A percentile compares a stretch with the other conserved stretches of the same genome.
Evolutionary conservation across 257 asterid genomes (phyloP).

Genomic region (Solanum ahanhuiri): DNA sequence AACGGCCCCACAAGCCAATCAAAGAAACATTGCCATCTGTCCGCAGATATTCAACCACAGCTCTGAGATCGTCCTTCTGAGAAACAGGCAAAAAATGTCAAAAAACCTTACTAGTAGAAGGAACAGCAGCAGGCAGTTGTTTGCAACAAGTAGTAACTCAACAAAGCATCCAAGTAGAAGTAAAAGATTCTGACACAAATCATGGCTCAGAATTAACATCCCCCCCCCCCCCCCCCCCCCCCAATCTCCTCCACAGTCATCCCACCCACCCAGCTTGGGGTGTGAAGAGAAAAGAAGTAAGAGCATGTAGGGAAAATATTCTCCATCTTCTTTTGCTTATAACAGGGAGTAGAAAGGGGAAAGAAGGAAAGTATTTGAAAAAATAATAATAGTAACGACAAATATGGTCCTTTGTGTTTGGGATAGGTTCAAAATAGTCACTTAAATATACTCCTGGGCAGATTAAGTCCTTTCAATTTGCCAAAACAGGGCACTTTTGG

Average conservation of each 20-base stretch:
- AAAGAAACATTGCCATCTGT: conserved; percentile 77
- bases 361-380: not conserved
- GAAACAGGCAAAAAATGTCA: conserved; percentile 13
- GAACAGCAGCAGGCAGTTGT: not conserved
- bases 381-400: not conserved
- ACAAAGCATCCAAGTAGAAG: not conserved
- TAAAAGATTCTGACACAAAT: not conserved
- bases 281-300: not conserved
- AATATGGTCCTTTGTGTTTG: not conserved
- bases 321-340: not conserved
- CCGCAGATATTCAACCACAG: conserved; percentile 70
- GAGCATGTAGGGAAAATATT: not conserved
- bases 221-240: not conserved
- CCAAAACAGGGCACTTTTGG: not conserved
- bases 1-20: conserved; percentile 96
- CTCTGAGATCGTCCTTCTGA: conserved; percentile 86
- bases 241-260: not conserved
- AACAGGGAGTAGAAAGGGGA: not conserved
- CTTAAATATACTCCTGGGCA: not conserved
- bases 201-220: not conserved
- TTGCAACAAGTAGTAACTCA: not conserved
- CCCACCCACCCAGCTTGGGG: not conserved
- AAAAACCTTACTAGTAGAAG: not conserved
- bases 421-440: not conserved
- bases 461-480: not conserved